phyloP scores from a whole-genome alignment of 2,329 filamentous ascomycete genomes.

The Tolypocladium inflatum region DNA sequence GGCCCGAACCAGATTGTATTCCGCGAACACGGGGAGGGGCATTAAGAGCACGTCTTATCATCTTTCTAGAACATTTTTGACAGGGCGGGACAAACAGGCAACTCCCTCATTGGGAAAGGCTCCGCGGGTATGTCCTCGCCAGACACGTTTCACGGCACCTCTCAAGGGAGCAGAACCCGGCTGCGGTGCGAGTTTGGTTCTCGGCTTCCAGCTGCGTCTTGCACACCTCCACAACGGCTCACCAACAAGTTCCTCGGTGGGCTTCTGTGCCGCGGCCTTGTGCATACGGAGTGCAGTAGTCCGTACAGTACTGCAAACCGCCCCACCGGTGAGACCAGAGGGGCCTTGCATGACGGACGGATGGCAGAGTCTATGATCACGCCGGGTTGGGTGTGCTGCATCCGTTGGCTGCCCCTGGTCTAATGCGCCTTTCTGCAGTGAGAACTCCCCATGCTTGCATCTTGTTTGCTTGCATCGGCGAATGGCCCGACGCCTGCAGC shows the following conservation, averaged over 20 bases:
- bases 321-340: neutral
- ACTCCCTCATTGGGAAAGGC: neutral
- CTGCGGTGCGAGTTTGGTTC: neutral
- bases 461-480: neutral
- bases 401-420: neutral
- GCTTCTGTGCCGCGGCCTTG: neutral
- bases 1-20: neutral
- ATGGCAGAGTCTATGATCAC: neutral
- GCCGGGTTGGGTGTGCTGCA: neutral
- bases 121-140: neutral
- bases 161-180: neutral
- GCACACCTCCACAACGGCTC: neutral
- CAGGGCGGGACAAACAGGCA: too few relatives aligned
- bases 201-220: too few relatives aligned
- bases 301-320: neutral
- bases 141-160: neutral
- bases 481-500: neutral
- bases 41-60: neutral
- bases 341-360: neutral
- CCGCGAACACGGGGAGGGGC: neutral
- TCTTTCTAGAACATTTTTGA: neutral
- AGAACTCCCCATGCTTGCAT: neutral
- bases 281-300: neutral
- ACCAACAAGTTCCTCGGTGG: neutral
- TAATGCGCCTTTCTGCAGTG: neutral